Conservation (phyloP, 176 grass and related monocot species). For the Puya raimondii region DNA sequence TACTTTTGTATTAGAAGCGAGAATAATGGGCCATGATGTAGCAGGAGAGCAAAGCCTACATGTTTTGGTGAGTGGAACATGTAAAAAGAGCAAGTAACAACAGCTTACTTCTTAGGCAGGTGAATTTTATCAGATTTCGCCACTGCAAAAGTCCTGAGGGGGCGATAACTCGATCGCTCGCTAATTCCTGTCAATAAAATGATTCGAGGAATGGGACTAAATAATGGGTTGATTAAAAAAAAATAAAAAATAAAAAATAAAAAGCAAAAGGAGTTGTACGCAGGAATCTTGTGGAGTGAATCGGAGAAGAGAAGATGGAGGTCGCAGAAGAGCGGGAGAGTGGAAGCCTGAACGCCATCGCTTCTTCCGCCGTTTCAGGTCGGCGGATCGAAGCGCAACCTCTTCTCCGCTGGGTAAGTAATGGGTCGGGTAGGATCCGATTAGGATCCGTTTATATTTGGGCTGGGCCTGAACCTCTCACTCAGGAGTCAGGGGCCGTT, state of each 20-base stretch:
- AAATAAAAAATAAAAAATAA: neutral
- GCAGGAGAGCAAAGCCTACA: neutral
- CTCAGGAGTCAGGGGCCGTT: neutral
- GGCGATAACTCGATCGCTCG: slow-evolving; percentile 14
- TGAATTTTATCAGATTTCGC: slow-evolving; percentile 54
- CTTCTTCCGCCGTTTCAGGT: neutral
- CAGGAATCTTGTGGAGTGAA: neutral
- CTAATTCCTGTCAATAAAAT: slow-evolving; percentile 34
- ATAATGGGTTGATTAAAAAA: slow-evolving; percentile 9
- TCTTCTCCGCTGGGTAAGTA: neutral
- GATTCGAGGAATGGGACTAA: slow-evolving; percentile 11
- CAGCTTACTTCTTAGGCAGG: slow-evolving; percentile 59
- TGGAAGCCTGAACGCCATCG: slow-evolving; percentile 15
- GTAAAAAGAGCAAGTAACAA: neutral
- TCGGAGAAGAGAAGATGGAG: slow-evolving; percentile 15
- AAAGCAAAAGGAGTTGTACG: neutral
- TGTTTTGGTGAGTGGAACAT: neutral
- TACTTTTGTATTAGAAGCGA: too few species aligned
- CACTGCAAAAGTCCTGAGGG: slow-evolving; percentile 24
- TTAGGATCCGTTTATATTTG: neutral
- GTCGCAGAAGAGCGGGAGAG: slow-evolving; percentile 18
- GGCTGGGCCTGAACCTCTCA: neutral
- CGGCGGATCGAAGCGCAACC: too few species aligned
- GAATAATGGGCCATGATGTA: neutral
- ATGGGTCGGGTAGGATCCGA: neutral